These are phyloP conservation scores for Dryadomyces quercivorus DNA, from an alignment of 2,329 filamentous ascomycete species.

Conservation along the genomic window DNA sequence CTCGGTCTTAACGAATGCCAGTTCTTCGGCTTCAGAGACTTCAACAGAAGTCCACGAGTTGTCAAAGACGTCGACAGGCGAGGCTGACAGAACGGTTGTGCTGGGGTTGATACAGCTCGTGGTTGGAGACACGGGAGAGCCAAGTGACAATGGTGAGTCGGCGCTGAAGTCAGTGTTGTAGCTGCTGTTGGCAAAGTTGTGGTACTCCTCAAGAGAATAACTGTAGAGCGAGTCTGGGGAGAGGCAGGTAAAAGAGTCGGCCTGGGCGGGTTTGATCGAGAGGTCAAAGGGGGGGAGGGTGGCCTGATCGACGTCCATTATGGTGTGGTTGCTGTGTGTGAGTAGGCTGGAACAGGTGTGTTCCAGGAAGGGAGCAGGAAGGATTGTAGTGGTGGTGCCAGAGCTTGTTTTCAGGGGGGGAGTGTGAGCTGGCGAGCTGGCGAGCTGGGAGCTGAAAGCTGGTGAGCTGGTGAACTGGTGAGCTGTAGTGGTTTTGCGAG, in stretches of 20 bases:
- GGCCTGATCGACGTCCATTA: conserved; percentile 3
- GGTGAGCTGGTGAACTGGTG: neutral
- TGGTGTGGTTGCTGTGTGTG: neutral
- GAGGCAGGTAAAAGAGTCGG: conserved; percentile 14
- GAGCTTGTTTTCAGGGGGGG: neutral
- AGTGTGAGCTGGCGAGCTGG: neutral
- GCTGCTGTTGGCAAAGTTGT: conserved; percentile 8
- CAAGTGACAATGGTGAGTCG: conserved; percentile 23
- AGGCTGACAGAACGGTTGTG: neutral
- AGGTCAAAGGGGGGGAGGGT: neutral
- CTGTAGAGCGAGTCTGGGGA: conserved; percentile 16
- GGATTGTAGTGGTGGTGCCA: neutral
- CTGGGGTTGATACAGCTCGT: conserved; percentile 12
- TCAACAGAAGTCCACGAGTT: conserved; percentile 18
- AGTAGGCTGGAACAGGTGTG: neutral
- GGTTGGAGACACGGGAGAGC: conserved; percentile 19
- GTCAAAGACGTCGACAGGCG: conserved; percentile 15
- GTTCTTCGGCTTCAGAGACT: conserved; percentile 16
- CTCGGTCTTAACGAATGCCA: conserved; percentile 18
- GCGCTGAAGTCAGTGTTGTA: conserved; percentile 19
- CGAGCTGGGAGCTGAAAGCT: neutral
- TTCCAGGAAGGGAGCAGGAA: neutral
- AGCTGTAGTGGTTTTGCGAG: neutral
- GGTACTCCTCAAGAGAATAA: conserved; percentile 18
- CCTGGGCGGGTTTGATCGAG: neutral